Conservation (phyloP, 352 stramenopile genomes). For the Phytopythium kandeliae region DNA sequence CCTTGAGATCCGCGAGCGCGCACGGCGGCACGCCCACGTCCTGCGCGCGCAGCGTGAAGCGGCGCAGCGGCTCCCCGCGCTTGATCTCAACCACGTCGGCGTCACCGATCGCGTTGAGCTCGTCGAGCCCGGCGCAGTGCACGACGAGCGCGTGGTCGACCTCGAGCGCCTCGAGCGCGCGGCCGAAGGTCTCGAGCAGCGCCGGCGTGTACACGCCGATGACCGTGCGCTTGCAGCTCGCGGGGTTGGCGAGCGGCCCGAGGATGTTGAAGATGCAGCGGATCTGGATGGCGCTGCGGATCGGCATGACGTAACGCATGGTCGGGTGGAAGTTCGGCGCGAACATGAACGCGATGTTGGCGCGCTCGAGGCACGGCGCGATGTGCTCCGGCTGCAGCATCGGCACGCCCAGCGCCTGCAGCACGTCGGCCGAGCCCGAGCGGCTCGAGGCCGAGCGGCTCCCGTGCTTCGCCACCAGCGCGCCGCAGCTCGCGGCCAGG, state of each 20-base stretch:
- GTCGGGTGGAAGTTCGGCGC: conserved; percentile 96
- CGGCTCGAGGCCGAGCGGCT: conserved; percentile 95
- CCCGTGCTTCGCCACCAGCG: conserved; percentile 95
- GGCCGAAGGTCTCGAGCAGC: conserved; percentile 84
- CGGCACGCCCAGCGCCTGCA: conserved; percentile 95
- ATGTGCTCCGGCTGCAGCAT: conserved; percentile 92
- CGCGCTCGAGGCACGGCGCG: conserved; percentile 88
- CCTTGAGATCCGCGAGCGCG: conserved; percentile 93
- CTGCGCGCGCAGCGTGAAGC: conserved; percentile 41
- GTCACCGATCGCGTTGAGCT: conserved; percentile 95
- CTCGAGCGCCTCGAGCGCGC: conserved; percentile 84
- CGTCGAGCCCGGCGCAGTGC: conserved; percentile 97
- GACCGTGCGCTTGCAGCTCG: conserved; percentile 92
- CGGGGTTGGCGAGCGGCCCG: conserved; percentile 97
- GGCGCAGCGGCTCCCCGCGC: conserved; percentile 29
- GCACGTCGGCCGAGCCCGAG: conserved; percentile 95
- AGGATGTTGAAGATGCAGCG: conserved; percentile 98
- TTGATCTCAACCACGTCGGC: conserved; percentile 82
- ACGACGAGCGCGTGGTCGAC: conserved; percentile 98
- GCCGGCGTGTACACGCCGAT: conserved; percentile 97
- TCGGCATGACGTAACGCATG: conserved; percentile 93
- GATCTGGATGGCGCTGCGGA: conserved; percentile 95
- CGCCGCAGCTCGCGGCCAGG: conserved; percentile 92
- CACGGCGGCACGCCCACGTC: conserved; percentile 89
- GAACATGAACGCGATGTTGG: conserved; percentile 97